Evolutionary conservation across 2,329 filamentous ascomycete genomes (phyloP), one percentile per base, ranked within the genome.

Genomic region (Stagonosporopsis chrysanthemi): DNA sequence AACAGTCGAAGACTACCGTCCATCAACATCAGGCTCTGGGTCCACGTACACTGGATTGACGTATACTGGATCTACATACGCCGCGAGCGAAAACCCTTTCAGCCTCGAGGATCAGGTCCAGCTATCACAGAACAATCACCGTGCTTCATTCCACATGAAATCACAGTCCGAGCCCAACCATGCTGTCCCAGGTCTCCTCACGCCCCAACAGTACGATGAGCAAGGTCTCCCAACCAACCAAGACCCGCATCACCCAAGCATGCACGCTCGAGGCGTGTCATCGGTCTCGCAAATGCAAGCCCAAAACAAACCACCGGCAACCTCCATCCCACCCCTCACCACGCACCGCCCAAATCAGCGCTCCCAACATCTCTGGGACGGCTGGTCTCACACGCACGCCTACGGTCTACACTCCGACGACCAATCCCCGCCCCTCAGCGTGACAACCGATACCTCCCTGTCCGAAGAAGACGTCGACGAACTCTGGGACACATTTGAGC

Each of bases 41-140:
- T 65, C 67, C 9, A 71, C 76, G n/a, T 33, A 33, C 14, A 33
- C 31, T 2, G 31, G 31, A 7, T n/a, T 33, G 14, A 33, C 31
- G 0, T 70, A 74, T 53, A 75, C 62, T 53, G 75, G 68, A 36
- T 71, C 71, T 12, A 66, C 63, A 15, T 67, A 66, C 43, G 78
- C 74, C 19, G 75, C 76, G 36, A 78, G 74, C 49, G 79, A 79
- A 4, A 79, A 82, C 52, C 80, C 80, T 0, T 83, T 83, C 62
- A 80, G 82, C 63, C 75, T 82, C 6, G 81, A 82, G 61, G 79
- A 82, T 48, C 76, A 77, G 51, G 69, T 77, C 8, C 69, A 75
- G 29, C 67, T 77, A 11, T 74, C 74, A 0, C 63, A 75, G 29
- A 74, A 70, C 41, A 77, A 74, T 51, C 73, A 77, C 43, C 74